Conservation (phyloP, 768 basidiomycete genomes). For the Gautieria morchelliformis region DNA sequence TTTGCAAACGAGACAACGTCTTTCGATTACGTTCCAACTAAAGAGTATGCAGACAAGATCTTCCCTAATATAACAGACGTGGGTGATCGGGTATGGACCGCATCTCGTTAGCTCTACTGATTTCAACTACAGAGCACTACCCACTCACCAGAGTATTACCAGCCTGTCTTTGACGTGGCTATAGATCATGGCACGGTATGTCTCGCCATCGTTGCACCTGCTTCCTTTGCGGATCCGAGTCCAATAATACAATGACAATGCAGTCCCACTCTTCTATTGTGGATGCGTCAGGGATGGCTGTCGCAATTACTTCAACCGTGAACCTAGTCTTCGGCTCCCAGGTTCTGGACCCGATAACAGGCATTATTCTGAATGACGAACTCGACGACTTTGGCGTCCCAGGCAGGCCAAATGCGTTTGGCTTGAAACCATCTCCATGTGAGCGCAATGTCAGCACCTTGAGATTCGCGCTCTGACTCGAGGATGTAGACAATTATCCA, state of each 20-base stretch:
- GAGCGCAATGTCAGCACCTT: constrained; percentile 15
- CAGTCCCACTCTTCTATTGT: constrained; percentile 81
- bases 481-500: constrained; percentile 70
- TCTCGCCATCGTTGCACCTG: constrained; percentile 5
- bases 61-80: constrained; percentile 77
- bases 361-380: constrained; percentile 86
- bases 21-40: constrained; percentile 59
- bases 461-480: not conserved
- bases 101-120: constrained; percentile 6
- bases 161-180: constrained; percentile 67
- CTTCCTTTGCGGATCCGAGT: not conserved
- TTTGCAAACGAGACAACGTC: constrained; percentile 47
- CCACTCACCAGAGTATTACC: constrained; percentile 74
- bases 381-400: constrained; percentile 93
- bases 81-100: not conserved
- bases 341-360: constrained; percentile 80
- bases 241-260: not conserved
- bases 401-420: constrained; percentile 75
- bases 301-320: constrained; percentile 79
- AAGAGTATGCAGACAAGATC: constrained; percentile 54
- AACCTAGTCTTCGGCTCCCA: constrained; percentile 85
- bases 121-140: constrained; percentile 53
- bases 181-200: constrained; percentile 83
- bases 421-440: constrained; percentile 77
- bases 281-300: constrained; percentile 81